phyloP scores from a whole-genome alignment of 2,329 filamentous ascomycete species.

The Trichoderma afroharzianum region DNA sequence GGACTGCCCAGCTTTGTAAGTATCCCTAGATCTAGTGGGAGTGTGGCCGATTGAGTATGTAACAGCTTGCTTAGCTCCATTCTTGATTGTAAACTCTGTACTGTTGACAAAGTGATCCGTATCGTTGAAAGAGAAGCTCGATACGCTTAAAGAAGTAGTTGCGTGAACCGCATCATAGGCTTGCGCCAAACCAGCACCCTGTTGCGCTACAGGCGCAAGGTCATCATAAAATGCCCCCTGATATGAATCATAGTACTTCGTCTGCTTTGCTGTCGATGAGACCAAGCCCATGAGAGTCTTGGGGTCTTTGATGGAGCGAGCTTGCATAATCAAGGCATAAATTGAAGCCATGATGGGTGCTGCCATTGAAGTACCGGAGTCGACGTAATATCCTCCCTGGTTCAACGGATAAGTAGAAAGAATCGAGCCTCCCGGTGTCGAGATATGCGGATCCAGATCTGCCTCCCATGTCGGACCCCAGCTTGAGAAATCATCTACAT shows the following conservation, averaged over 20 bases:
- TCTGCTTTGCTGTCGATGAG: conserved; percentile 46
- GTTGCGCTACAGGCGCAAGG: conserved; percentile 55
- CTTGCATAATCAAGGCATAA: conserved; percentile 50
- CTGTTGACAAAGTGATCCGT: conserved; percentile 51
- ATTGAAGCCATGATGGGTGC: conserved; percentile 54
- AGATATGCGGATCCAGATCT: conserved; percentile 53
- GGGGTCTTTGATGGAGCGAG: conserved; percentile 48
- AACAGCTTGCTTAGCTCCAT: conserved; percentile 46
- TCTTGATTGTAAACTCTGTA: conserved; percentile 53
- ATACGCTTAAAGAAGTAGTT: conserved; percentile 50
- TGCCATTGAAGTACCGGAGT: conserved; percentile 59
- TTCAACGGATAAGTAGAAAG: conserved; percentile 52
- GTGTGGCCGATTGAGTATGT: conserved; percentile 51
- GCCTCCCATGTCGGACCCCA: conserved; percentile 62
- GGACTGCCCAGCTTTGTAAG: conserved; percentile 33
- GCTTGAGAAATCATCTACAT: conserved; percentile 48
- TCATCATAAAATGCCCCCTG: conserved; percentile 31
- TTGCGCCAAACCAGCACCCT: conserved; percentile 59
- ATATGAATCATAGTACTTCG: conserved; percentile 43
- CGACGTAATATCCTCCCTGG: conserved; percentile 47
- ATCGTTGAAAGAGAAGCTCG: conserved; percentile 61
- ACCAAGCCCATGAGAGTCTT: conserved; percentile 46
- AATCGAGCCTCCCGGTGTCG: conserved; percentile 53
- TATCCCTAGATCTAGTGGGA: conserved; percentile 52
- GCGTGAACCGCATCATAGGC: conserved; percentile 56